These are phyloP conservation scores for Tephrocybe sp. DNA, from an alignment of 768 basidiomycete species.

Conservation along the genomic window DNA sequence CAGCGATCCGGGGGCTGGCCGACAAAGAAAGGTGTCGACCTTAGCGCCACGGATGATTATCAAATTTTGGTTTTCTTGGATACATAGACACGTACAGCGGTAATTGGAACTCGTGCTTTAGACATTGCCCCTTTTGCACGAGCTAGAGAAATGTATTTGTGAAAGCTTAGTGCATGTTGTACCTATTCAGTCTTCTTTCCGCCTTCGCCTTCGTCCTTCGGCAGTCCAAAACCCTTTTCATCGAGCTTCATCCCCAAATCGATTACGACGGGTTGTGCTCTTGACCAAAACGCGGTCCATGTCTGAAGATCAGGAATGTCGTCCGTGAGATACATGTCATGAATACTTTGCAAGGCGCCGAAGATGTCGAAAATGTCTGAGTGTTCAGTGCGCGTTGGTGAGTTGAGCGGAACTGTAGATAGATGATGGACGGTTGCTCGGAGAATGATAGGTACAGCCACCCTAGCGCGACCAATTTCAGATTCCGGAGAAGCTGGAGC, in stretches of 20 bases:
- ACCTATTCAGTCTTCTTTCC: background rate
- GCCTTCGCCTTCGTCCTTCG: slow-evolving; percentile 15
- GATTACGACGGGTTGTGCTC: slow-evolving; percentile 22
- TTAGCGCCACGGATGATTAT: slow-evolving; percentile 22
- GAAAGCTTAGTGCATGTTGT: background rate
- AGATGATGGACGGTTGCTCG: slow-evolving; percentile 20
- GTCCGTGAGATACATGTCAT: slow-evolving; percentile 19
- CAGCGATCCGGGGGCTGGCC: too few relatives aligned
- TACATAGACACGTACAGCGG: too few relatives aligned
- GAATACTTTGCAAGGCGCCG: slow-evolving; percentile 20
- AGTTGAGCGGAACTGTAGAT: slow-evolving; percentile 17
- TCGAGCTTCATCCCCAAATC: slow-evolving; percentile 21
- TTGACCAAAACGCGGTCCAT: slow-evolving; percentile 23
- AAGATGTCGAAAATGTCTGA: slow-evolving; percentile 21
- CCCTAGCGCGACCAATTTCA: slow-evolving; percentile 24
- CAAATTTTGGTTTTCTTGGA: too few relatives aligned
- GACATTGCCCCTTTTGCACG: too few relatives aligned
- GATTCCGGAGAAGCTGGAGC: slow-evolving; percentile 21
- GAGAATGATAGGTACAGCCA: slow-evolving; percentile 17
- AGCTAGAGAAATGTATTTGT: too few relatives aligned
- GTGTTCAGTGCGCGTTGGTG: slow-evolving; percentile 17
- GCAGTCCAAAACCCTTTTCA: slow-evolving; percentile 23
- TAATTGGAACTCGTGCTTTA: too few relatives aligned
- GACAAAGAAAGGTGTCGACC: slow-evolving; percentile 31
- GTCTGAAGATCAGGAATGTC: slow-evolving; percentile 9